Evolutionary conservation across 257 asterid species (phyloP).

Genomic region (Capsicum chinense): DNA sequence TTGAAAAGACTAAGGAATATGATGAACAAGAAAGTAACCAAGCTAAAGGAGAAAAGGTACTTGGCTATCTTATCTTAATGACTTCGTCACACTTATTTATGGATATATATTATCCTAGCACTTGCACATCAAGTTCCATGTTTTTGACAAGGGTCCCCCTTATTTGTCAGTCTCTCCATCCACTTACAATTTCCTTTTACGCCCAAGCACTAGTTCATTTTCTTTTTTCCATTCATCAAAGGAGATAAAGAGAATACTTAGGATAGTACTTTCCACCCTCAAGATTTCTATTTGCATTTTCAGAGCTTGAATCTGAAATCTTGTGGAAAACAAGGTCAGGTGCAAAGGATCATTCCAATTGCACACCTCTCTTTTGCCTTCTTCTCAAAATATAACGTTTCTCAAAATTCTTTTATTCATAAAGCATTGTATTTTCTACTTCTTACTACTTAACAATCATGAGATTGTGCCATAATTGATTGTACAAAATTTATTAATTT

Average conservation of each 20-base stretch:
- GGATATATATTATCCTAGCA: constrained; percentile 22
- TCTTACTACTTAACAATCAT: too few relatives aligned
- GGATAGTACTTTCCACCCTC: neutral
- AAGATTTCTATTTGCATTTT: neutral
- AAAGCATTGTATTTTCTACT: neutral
- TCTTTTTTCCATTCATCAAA: too few relatives aligned
- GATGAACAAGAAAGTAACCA: neutral
- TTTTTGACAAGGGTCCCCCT: neutral
- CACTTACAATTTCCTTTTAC: neutral
- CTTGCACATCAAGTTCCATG: neutral
- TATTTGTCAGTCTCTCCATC: constrained; percentile 1
- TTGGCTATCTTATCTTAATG: constrained; percentile 24
- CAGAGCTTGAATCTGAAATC: neutral
- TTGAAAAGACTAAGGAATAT: constrained; percentile 10
- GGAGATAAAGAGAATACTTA: neutral
- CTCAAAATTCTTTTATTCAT: neutral
- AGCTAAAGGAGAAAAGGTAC: neutral
- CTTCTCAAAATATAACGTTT: neutral
- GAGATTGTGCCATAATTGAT: neutral
- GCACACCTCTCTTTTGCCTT: neutral
- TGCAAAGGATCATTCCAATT: neutral
- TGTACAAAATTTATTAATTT: neutral
- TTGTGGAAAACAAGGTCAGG: neutral
- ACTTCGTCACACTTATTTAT: constrained; percentile 9
- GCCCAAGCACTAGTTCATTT: neutral